Base-by-base conservation (phyloP, 305 asterid species). In the Fraxinus sp. region DNA sequence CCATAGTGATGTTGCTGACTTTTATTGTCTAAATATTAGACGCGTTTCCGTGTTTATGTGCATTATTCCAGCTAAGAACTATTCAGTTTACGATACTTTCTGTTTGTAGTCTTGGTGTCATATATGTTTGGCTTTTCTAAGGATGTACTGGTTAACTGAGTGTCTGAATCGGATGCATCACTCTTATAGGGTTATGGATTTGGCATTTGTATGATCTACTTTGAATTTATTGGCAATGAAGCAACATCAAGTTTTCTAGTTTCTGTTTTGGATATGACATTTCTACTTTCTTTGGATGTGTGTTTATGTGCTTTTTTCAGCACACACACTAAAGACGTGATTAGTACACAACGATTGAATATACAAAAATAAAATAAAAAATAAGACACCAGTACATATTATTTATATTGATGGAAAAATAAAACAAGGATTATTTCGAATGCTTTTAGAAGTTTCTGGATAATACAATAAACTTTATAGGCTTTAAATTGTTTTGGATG, bases 401-500 rank as follows among this genome's bases (percentile, higher is more conserved):
- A 11, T 28, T 5, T 70, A 13, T 70, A 70, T 10, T 70, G 75
- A 11, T 1, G 6, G 35, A 28, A 30, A 66, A 26, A 26, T 30
- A 70, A 70, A 30, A 70, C 75, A 30, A 30, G 39, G 75, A 70
- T 70, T 70, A 70, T 70, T 16, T 39, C 3, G 37, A 70, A 70
- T 68, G 75, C 75, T 28, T 10, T 11, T 68, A 68, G 33, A 70
- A 70, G 75, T 11, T 68, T 28, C 14, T 28, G 75, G 75, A 68
- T 10, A 68, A 30, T 33, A 68, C 32, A 30, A 68, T 26, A 70
- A 70, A 30, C 20, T 26, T 26, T 66, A 35, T 70, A 30, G 39
- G 33, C 39, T 70, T 70, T 70, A 70, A 11, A 30, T 28, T 9
- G 4, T 70, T 70, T 70, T 70, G 4, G 82, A 59, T 41, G 88